A percentile compares a stretch with the other conserved stretches of the same genome.
These are phyloP conservation scores for Lunasporangiospora selenospora DNA, from an alignment of 192 early-diverging fungal species.

Conservation along the genomic window DNA sequence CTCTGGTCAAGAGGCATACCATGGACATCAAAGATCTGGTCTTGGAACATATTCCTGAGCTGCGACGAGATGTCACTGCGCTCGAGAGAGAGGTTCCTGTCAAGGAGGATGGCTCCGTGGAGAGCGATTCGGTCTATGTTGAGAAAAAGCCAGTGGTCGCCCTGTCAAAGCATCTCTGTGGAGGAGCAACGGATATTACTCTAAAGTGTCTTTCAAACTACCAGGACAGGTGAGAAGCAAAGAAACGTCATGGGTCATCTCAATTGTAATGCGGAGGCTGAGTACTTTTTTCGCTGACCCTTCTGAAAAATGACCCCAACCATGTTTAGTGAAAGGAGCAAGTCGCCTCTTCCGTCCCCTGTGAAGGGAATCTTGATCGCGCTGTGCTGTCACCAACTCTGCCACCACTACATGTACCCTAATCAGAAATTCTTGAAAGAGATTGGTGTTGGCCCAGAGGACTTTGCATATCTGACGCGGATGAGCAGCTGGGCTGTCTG, in stretches of 20 bases:
- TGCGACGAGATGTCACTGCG: slow-evolving; percentile 44
- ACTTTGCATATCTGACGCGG: slow-evolving; percentile 68
- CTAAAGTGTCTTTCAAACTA: slow-evolving; percentile 70
- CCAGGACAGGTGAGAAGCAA: slow-evolving; percentile 15
- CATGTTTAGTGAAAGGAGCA: slow-evolving; percentile 5
- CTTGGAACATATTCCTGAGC: slow-evolving; percentile 58
- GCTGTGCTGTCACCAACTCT: slow-evolving; percentile 90
- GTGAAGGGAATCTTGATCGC: slow-evolving; percentile 82
- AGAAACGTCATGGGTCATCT: not conserved
- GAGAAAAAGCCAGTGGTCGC: slow-evolving; percentile 67
- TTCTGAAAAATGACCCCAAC: too few species aligned
- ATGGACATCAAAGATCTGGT: slow-evolving; percentile 91
- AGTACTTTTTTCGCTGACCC: too few species aligned
- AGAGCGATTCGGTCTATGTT: slow-evolving; percentile 26
- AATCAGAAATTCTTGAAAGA: slow-evolving; percentile 67
- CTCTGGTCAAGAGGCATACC: slow-evolving; percentile 62
- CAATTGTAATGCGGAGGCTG: not conserved
- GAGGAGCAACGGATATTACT: slow-evolving; percentile 87
- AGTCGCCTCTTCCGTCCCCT: slow-evolving; percentile 36
- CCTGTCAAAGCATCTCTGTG: slow-evolving; percentile 92
- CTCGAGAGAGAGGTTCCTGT: slow-evolving; percentile 23
- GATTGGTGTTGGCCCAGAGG: slow-evolving; percentile 54
- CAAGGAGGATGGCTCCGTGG: not conserved
- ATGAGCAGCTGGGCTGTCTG: slow-evolving; percentile 86
- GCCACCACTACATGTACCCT: slow-evolving; percentile 74